A percentile compares a stretch with the other conserved stretches of the same genome.
These are phyloP conservation scores for Leishmania arabica DNA, from an alignment of 208 protist genomes.

Conservation along the genomic window DNA sequence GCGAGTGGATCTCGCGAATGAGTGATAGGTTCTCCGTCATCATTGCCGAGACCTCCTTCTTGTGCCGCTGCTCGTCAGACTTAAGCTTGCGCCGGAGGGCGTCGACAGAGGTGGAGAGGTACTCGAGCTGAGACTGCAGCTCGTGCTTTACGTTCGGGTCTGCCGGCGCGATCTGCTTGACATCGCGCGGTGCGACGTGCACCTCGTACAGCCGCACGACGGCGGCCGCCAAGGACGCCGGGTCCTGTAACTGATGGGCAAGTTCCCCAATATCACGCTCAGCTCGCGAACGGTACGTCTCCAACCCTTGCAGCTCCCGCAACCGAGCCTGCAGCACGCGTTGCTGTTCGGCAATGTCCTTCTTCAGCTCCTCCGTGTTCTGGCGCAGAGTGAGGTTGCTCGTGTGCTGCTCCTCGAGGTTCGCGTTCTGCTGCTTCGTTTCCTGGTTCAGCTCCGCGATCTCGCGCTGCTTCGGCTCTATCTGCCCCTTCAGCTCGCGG, in stretches of 20 bases:
- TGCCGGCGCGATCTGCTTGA: constrained; percentile 62
- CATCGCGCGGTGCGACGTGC: constrained; percentile 80
- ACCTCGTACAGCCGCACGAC: constrained; percentile 84
- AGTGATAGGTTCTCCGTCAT: constrained; percentile 96
- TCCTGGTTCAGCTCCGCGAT: constrained; percentile 91
- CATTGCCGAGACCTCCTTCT: constrained; percentile 88
- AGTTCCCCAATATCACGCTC: constrained; percentile 85
- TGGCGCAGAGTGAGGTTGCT: constrained; percentile 89
- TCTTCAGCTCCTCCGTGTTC: constrained; percentile 89
- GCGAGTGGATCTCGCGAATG: constrained; percentile 95
- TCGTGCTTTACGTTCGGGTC: constrained; percentile 86
- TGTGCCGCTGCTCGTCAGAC: constrained; percentile 90
- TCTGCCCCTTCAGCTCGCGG: constrained; percentile 97
- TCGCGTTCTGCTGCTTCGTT: constrained; percentile 92
- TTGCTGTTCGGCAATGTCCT: constrained; percentile 90
- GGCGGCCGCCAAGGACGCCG: constrained; percentile 76
- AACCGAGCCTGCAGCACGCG: constrained; percentile 74
- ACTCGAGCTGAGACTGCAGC: constrained; percentile 92
- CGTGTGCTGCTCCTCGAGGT: constrained; percentile 90
- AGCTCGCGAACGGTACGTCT: constrained; percentile 87
- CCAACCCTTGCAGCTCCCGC: constrained; percentile 85
- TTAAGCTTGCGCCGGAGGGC: constrained; percentile 91
- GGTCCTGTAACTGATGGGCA: constrained; percentile 91
- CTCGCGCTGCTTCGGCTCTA: constrained; percentile 96
- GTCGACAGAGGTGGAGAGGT: constrained; percentile 93